Evolutionary conservation across 495 filamentous ascomycete genomes (phyloP), one percentile per base, ranked within the genome.

Genomic region (Neurospora sp.): DNA sequence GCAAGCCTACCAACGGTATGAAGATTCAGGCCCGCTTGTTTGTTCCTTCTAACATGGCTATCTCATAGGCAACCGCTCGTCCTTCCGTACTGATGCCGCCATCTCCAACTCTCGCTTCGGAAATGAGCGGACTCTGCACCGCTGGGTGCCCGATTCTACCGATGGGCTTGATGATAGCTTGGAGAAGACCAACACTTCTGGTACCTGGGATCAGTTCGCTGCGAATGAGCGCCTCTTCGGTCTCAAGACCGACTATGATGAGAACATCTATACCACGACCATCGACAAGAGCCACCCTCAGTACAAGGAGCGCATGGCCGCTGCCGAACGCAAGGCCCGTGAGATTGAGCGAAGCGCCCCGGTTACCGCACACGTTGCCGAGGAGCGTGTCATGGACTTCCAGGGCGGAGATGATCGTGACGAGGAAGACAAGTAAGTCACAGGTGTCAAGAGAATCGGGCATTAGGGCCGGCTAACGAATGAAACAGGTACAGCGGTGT

Each of bases 121-220:
- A 71, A 89, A 88, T 35, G 93, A 97, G 80, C 89, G 95, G 42
- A 85, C 88, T 71, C 84, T 99, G 72, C 90, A 98, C 78, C 90
- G 87, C 69, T 99, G 96, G 96, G 90, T 93, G 69, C 89, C 93
- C n/a, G 86, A 86, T 68, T 81, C 86, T n/a, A 89, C 88, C 70
- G 81, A 84, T 11, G 86, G 85, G 41, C 77, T 88, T 39, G 89
- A 94, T 75, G 80, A 91, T 74, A 91, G 91, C 53, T 83, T 97
- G 39, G 94, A 96, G 75, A 86, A 83, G 39, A 76, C 84, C 41
- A 72, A 75, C 2, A 76, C 79, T 22, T 79, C 81, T 6, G 88
- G 85, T 70, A 70, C 77, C 22, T 99, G 96, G 96, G 94, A 99
- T 79, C 96, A 99, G 79, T 99, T 99, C 76, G 92, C 93, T 77